phyloP scores from a whole-genome alignment of 306 rosid species.

The Benincasa hispida region DNA sequence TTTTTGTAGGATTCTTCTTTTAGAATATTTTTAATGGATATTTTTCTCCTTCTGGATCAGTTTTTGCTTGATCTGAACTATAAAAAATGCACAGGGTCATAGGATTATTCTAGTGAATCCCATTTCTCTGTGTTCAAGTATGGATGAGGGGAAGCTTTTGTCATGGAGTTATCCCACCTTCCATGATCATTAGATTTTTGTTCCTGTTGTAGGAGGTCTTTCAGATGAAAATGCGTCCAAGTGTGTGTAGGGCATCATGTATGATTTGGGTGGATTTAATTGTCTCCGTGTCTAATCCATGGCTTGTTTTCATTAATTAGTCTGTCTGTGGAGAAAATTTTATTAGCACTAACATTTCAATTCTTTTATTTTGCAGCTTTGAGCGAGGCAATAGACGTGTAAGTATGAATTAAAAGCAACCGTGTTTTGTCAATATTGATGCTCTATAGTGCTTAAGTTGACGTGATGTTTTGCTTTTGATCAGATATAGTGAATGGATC shows the following conservation, averaged over 20 bases:
- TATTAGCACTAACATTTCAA: neutral
- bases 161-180: neutral
- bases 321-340: neutral
- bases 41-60: neutral
- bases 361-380: conserved; percentile 40
- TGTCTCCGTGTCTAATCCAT: neutral
- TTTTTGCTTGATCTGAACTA: neutral
- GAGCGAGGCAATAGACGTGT: conserved; percentile 82
- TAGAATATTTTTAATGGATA: neutral
- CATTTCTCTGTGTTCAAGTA: neutral
- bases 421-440: neutral
- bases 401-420: conserved; percentile 10
- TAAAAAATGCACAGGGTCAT: neutral
- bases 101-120: neutral
- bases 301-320: neutral
- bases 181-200: neutral
- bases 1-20: neutral
- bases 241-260: neutral
- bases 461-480: neutral
- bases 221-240: neutral
- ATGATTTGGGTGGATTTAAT: neutral
- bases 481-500: conserved; percentile 93
- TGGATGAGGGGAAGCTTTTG: neutral
- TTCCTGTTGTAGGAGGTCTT: neutral
- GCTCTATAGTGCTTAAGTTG: neutral